Base-by-base conservation (phyloP, 1,139 yeast genomes). In the Pichia sp. region DNA sequence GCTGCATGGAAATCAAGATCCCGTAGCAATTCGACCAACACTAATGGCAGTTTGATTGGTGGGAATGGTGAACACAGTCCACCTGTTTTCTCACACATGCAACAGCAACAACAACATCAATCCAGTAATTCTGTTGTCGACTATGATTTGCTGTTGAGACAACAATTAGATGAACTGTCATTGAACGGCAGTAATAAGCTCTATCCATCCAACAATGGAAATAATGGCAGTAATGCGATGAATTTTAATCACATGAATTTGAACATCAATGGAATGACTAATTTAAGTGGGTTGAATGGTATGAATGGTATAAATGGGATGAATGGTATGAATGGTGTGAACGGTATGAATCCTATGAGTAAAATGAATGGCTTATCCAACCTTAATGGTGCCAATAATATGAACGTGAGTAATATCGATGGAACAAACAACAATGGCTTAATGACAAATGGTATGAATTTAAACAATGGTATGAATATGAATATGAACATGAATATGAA, bases 81-180 rank as follows among this genome's bases (percentile, higher is more conserved):
- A 14, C 48, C 57, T 2, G 16, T 52, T 3, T 52, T 48, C 31
- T 24, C 46, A 8, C 52, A 49, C 27, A 12, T 41, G 7, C 51
- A 49, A 20, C 36, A 49, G 33, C 55, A 52, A 49, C 49, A 40
- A 29, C 50, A 47, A 14, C 49, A 47, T 24, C 50, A 48, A 27
- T 44, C 12, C 12, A 29, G n/a, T 29, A 16, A 30, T 36, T 45
- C 38, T 24, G 58, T 51, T 44, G 43, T 58, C 41, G 66, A 65
- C 55, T 63, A 63, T 57, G 68, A 65, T 51, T 50, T 57, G 40
- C 48, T 63, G 27, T 54, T 64, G 38, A 59, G 62, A 53, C 64
- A 61, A 56, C 67, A 64, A 47, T 52, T 64, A 27, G 68, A 64
- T 38, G 62, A 61, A 42, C 52, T 64, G 56, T 57, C 67, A 4